Evolutionary conservation across 805 yeast genomes (phyloP), one percentile per base, ranked within the genome.

Genomic region (Saccharomycodes ludwigii): DNA sequence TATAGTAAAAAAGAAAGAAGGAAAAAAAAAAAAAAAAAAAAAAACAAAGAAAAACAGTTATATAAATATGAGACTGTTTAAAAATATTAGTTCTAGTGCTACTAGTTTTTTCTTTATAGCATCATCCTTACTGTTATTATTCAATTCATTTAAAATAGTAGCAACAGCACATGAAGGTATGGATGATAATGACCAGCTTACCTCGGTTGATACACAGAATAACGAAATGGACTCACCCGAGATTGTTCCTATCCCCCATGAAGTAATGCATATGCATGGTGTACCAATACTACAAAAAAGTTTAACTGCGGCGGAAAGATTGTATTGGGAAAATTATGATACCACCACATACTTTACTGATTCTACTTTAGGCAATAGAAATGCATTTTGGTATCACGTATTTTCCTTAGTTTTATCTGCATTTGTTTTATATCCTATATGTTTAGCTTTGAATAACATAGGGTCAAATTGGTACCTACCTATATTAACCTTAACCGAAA

Each of bases 251-350:
- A 52, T 59, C n/a, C 56, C 76, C 0, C 73, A 71, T 46, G 69
- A 63, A 33, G 45, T 40, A 4, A 48, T 42, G 20, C 65, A 72
- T 46, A 49, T 54, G 30, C 94, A 83, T 47, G 94, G 94, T 1
- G 46, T 70, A 40, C 86, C 94, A 1, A 81, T 86, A 26, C 61
- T 85, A 28, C 50, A 66, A 37, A 38, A 42, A 18, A 47, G 70
- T 13, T 63, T 86, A 30, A 65, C 74, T 12, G 77, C 86, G 1
- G 79, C 73, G 27, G 95, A 85, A 52, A 59, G 73, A 34, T 50
- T 65, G 18, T 86, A 68, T 54, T 86, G 96, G 96, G 74, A 73
- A 30, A 50, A 55, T 17, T 86, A 85, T 55, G 73, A 80, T 47
- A 73, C 93, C 10, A 77, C 88, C 2, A 75, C 83, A 3, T 85